phyloP scores from a whole-genome alignment of 176 grass and related monocot genomes.

The Aegilops umbellulata region DNA sequence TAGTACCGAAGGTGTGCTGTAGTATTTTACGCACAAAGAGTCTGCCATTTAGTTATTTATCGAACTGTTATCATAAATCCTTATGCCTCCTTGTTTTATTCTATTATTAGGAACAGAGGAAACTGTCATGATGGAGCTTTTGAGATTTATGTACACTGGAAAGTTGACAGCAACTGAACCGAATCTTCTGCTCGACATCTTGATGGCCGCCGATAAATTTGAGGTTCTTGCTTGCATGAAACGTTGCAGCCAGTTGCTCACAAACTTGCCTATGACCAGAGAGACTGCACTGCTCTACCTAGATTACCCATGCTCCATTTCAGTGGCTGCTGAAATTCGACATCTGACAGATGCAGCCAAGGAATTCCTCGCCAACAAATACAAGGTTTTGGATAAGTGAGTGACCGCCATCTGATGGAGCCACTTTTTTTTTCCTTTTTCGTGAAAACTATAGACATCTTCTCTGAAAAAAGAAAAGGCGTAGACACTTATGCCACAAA shows the following conservation, averaged over 20 bases:
- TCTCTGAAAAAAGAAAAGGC: neutral
- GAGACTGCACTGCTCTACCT: conserved; percentile 81
- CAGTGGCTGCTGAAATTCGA: conserved; percentile 61
- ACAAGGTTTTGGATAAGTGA: conserved; percentile 61
- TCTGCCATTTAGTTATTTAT: neutral
- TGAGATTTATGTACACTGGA: conserved; percentile 89
- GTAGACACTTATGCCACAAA: neutral
- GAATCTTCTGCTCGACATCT: conserved; percentile 58
- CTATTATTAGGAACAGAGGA: conserved; percentile 66
- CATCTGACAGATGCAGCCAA: conserved; percentile 64
- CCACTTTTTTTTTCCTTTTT: neutral
- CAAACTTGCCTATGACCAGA: conserved; percentile 76
- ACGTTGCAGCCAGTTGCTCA: conserved; percentile 78
- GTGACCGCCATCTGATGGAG: neutral
- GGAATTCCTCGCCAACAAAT: conserved; percentile 60
- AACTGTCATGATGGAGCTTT: conserved; percentile 72
- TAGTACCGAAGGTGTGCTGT: neutral
- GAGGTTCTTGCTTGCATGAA: conserved; percentile 93
- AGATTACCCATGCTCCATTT: conserved; percentile 69
- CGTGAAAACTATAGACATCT: neutral
- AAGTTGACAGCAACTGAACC: conserved; percentile 67
- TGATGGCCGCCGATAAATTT: conserved; percentile 93
- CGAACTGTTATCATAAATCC: neutral
- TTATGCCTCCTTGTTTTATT: neutral
- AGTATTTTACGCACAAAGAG: neutral